Evolutionary conservation across 2,329 filamentous ascomycete species (phyloP).

Genomic region (Fusarium gaditjirri): DNA sequence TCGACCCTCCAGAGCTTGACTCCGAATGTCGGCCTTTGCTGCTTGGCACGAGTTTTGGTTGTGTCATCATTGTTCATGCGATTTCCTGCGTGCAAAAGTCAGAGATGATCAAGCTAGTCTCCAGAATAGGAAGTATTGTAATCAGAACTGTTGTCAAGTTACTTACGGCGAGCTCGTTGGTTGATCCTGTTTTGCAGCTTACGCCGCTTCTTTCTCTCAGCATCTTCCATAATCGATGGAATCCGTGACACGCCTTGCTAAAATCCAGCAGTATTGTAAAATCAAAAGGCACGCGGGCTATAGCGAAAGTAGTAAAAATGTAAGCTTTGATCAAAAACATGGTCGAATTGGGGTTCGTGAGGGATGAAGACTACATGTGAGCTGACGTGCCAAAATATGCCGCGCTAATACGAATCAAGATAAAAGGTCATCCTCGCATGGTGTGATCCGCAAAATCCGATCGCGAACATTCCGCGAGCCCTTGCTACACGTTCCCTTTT

Average conservation of each 20-base stretch:
- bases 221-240: background rate
- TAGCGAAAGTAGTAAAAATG: background rate
- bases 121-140: background rate
- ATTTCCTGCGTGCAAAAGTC: background rate
- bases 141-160: background rate
- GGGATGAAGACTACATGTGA: background rate
- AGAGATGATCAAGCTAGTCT: background rate
- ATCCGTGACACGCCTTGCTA: no score
- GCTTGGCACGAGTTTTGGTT: background rate
- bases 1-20: constrained; percentile 15
- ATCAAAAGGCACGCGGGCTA: background rate
- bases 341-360: background rate
- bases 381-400: background rate
- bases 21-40: background rate
- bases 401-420: constrained; percentile 5
- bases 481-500: background rate
- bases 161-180: constrained; percentile 16
- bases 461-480: background rate
- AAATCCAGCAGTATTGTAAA: no score
- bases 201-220: constrained; percentile 5
- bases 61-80: background rate
- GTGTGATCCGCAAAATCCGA: background rate
- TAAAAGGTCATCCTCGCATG: constrained; percentile 7
- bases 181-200: constrained; percentile 14
- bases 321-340: background rate